Conservation (phyloP, 2,329 filamentous ascomycete genomes). For the Pyricularia grisea region DNA sequence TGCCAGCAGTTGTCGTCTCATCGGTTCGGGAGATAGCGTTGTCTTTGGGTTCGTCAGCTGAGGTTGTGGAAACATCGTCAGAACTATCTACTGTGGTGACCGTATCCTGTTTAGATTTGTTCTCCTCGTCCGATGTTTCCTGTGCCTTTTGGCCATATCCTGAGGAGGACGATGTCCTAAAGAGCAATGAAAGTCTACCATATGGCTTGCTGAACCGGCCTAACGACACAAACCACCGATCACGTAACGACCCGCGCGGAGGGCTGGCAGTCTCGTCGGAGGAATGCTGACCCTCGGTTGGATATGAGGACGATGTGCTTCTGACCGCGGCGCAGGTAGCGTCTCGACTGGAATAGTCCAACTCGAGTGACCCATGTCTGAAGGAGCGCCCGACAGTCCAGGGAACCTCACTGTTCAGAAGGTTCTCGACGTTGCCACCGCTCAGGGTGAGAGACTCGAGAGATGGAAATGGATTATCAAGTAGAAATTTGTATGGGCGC, state of each 20-base stretch:
- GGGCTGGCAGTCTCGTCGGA: constrained; percentile 10
- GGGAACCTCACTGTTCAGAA: background rate
- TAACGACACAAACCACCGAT: background rate
- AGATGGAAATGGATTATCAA: constrained; percentile 1
- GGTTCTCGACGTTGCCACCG: background rate
- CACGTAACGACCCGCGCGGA: constrained; percentile 2
- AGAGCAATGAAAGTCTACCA: constrained; percentile 2
- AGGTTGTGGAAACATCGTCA: background rate
- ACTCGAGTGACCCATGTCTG: background rate
- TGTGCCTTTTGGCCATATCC: background rate
- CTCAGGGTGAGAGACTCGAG: constrained; percentile 4
- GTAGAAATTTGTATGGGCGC: background rate
- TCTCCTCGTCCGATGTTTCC: background rate
- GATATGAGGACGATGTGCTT: constrained; percentile 14
- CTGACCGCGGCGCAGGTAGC: constrained; percentile 5
- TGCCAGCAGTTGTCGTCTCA: background rate
- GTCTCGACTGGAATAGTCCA: background rate
- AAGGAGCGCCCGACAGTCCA: constrained; percentile 1
- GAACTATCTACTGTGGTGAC: constrained; percentile 1
- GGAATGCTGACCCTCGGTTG: constrained; percentile 10
- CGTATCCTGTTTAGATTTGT: constrained; percentile 1
- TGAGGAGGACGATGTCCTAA: constrained; percentile 3
- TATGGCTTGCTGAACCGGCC: background rate
- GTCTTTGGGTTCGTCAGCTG: background rate
- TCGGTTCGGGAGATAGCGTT: background rate